These are phyloP conservation scores for Phialemoniopsis sp. DNA, from an alignment of 2,329 filamentous ascomycete genomes.

Conservation along the genomic window DNA sequence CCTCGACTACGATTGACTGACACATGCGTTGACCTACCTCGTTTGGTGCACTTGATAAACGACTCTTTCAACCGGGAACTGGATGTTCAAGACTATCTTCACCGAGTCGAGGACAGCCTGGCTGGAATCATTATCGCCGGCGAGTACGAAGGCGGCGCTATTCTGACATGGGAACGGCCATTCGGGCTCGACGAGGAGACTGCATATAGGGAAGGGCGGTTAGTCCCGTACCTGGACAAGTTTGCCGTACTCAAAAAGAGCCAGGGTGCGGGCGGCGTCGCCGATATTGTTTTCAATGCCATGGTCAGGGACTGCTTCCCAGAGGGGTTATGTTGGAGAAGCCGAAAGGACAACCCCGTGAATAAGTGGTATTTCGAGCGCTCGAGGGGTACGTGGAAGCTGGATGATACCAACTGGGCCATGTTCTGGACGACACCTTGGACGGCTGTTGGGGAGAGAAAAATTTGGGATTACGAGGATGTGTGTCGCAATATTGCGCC, in stretches of 20 bases:
- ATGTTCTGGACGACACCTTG: slow-evolving; percentile 96
- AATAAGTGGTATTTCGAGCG: slow-evolving; percentile 99
- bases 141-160: slow-evolving; percentile 92
- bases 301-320: slow-evolving; percentile 92
- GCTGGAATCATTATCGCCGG: slow-evolving; percentile 93
- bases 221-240: slow-evolving; percentile 94
- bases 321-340: slow-evolving; percentile 86
- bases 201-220: slow-evolving; percentile 51
- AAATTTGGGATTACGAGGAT: slow-evolving; percentile 65
- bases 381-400: slow-evolving; percentile 75
- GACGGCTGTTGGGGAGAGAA: slow-evolving; percentile 48
- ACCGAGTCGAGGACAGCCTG: slow-evolving; percentile 73
- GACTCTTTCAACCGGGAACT: slow-evolving; percentile 87
- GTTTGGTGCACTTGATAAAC: slow-evolving; percentile 83
- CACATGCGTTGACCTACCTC: slow-evolving; percentile 74
- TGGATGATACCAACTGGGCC: slow-evolving; percentile 82
- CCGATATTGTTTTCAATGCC: slow-evolving; percentile 92
- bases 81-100: slow-evolving; percentile 77
- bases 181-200: slow-evolving; percentile 51
- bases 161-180: slow-evolving; percentile 90
- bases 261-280: slow-evolving; percentile 88
- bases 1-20: slow-evolving; percentile 70
- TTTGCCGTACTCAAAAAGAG: slow-evolving; percentile 87
- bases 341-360: slow-evolving; percentile 84
- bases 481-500: slow-evolving; percentile 65